Conservation (phyloP, 805 yeast genomes). For the Pichia kluyveri region DNA sequence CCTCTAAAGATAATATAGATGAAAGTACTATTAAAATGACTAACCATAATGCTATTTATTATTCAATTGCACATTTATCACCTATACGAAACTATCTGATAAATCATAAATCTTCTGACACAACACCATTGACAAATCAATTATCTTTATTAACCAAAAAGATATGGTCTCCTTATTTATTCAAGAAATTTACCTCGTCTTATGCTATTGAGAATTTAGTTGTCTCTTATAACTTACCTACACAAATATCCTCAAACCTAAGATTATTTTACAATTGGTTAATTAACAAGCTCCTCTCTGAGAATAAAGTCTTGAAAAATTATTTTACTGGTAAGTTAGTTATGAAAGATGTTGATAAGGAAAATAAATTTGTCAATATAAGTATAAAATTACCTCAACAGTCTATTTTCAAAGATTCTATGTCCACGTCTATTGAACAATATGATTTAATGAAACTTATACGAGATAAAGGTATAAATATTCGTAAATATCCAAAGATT, state of each 20-base stretch:
- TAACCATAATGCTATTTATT: constrained; percentile 41
- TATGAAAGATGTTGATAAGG: constrained; percentile 13
- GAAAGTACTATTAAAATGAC: not conserved
- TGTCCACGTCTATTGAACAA: constrained; percentile 41
- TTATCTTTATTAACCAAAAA: constrained; percentile 43
- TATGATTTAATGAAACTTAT: constrained; percentile 37
- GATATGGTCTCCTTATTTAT: constrained; percentile 54
- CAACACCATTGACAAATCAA: constrained; percentile 26
- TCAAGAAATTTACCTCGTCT: constrained; percentile 56
- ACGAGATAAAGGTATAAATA: constrained; percentile 29
- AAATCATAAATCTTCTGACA: constrained; percentile 12
- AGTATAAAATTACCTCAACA: constrained; percentile 51
- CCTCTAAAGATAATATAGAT: not conserved
- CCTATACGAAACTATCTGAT: constrained; percentile 41
- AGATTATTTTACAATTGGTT: constrained; percentile 53
- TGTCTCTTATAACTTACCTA: constrained; percentile 30
- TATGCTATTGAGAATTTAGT: constrained; percentile 52
- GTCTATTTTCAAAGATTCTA: constrained; percentile 46
- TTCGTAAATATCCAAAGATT: constrained; percentile 40
- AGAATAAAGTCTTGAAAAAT: constrained; percentile 21
- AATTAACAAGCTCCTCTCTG: constrained; percentile 35
- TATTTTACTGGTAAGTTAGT: constrained; percentile 47
- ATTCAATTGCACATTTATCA: constrained; percentile 43
- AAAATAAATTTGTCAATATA: constrained; percentile 41
- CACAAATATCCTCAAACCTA: constrained; percentile 29